Base-by-base conservation (phyloP, 495 filamentous ascomycete species). In the Penicillium robsamsonii region DNA sequence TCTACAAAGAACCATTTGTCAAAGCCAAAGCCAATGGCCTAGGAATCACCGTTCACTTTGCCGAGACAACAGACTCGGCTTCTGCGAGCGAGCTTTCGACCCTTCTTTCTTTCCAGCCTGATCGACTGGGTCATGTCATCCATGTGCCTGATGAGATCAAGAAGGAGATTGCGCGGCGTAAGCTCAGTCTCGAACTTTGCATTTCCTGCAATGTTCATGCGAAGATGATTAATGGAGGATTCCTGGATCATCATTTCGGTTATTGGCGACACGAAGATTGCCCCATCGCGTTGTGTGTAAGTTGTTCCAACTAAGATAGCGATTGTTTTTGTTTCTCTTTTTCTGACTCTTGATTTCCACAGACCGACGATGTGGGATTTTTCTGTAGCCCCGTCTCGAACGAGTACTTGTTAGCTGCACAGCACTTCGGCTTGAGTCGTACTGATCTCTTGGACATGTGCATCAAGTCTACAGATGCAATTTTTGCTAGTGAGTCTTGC, bases 301-400 rank as follows among this genome's bases (percentile, higher is more conserved):
- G 84, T 81, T 61, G 27, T 59, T 48, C 15, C 51, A 59, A 45
- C 46, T 58, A 27, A 17, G 9, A 20, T 56, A 11, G 3, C 30
- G 49, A 27, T 27, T 27, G 25, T 47, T 51, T 22, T 13, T 25
- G 24, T 5, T 43, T 46, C 1, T 13, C 2, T 46, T 1, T n/a
- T 5, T 44, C 15, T 55, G 44, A 52, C 30, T 22, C 44, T 66
- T 30, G 56, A 30, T 22, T 24, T 44, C 18, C 42, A 9, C 58
- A 92, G 89, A 95, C 90, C 1, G 90, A 95, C 70, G 90, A 95
- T 70, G 89, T 96, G 20, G 91, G 90, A 2, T 82, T 94, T 38
- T 93, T 96, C 55, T 85, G 83, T 40, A 91, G 87, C 67, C 79
- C 81, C 1, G 70, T 93, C n/a, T 91, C 87, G 12, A 86, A 91